phyloP scores from a whole-genome alignment of 108 stramenopile genomes.

The Skeletonema potamos region DNA sequence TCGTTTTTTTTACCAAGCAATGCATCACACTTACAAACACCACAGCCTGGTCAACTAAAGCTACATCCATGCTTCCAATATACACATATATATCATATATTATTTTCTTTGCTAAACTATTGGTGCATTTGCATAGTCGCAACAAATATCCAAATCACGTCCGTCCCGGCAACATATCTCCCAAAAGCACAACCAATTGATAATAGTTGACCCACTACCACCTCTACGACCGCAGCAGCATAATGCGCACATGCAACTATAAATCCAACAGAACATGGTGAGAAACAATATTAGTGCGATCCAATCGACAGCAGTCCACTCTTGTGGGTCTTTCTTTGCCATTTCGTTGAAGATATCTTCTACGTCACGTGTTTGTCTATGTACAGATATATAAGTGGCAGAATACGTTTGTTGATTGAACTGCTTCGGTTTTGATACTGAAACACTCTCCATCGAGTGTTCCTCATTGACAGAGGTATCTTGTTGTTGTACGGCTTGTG shows the following conservation, averaged over 20 bases:
- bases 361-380: slow-evolving; percentile 29
- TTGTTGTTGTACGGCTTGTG: too few relatives aligned
- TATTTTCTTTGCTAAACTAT: background rate
- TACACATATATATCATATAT: too few relatives aligned
- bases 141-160: slow-evolving; percentile 30
- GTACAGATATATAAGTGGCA: background rate
- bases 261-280: slow-evolving; percentile 28
- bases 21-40: background rate
- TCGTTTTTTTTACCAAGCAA: too few relatives aligned
- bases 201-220: slow-evolving; percentile 9
- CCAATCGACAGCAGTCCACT: slow-evolving; percentile 38
- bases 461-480: too few relatives aligned
- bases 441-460: too few relatives aligned
- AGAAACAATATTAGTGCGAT: slow-evolving; percentile 30
- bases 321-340: slow-evolving; percentile 29
- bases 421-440: too few relatives aligned
- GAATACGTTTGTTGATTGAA: background rate
- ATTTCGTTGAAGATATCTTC: slow-evolving; percentile 43
- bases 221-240: slow-evolving; percentile 36
- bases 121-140: slow-evolving; percentile 20
- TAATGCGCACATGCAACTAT: slow-evolving; percentile 21
- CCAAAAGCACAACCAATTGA: slow-evolving; percentile 32
- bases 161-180: slow-evolving; percentile 43
- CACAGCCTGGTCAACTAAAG: background rate
- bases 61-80: too few relatives aligned